These are phyloP conservation scores for Lolium multiflorum DNA, from an alignment of 176 grass and related monocot species.

Conservation along the genomic window DNA sequence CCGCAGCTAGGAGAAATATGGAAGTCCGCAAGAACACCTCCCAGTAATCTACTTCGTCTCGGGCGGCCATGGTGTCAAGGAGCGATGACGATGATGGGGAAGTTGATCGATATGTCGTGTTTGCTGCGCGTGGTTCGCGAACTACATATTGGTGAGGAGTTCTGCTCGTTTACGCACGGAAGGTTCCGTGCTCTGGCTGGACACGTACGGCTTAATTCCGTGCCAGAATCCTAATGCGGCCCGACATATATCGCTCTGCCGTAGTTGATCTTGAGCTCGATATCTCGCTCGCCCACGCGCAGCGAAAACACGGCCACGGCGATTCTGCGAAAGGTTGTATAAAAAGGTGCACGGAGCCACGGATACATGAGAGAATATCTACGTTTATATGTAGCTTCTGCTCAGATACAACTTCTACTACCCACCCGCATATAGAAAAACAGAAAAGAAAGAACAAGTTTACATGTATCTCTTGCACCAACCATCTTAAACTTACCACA, in stretches of 20 bases:
- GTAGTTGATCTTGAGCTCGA: background rate
- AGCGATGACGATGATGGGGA: background rate
- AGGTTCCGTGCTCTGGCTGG: background rate
- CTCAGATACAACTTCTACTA: no score
- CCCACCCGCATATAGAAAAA: no score
- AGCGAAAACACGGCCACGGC: no score
- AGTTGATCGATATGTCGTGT: background rate
- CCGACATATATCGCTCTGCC: background rate
- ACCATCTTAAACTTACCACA: no score
- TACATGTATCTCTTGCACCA: no score
- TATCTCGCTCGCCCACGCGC: background rate
- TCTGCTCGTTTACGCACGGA: background rate
- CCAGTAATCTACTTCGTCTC: background rate
- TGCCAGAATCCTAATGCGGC: background rate
- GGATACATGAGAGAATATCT: no score
- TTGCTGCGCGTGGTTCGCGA: background rate
- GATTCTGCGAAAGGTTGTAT: no score
- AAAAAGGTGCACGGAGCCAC: no score
- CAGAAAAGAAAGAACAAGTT: no score
- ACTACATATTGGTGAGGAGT: background rate
- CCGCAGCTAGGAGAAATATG: background rate
- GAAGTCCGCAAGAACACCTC: no score
- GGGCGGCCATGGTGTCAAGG: background rate
- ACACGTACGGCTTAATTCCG: background rate
- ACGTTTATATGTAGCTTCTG: no score